A percentile compares a stretch with the other conserved stretches of the same genome.
These are phyloP conservation scores for Nannochloris sp. DNA, from an alignment of 139 green algal genomes.

Conservation along the genomic window DNA sequence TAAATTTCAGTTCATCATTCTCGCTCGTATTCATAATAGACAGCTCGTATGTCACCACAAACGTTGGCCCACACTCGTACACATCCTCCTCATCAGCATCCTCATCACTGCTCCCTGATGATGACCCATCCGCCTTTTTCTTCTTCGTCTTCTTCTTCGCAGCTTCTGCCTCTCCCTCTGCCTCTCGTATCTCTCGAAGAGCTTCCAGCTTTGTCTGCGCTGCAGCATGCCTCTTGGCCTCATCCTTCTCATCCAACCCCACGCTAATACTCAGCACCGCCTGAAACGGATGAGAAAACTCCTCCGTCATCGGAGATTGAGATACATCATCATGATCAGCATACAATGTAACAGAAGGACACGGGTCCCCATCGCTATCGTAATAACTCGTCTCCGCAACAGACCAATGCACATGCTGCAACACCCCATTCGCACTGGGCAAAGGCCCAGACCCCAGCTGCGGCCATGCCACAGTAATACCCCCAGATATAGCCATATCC, in stretches of 20 bases:
- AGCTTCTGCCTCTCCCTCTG: neutral
- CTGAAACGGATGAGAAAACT: conserved; percentile 33
- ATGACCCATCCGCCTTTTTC: neutral
- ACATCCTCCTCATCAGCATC: neutral
- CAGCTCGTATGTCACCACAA: conserved; percentile 12
- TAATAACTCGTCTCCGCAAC: conserved; percentile 16
- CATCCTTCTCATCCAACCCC: neutral
- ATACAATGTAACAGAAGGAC: conserved; percentile 10
- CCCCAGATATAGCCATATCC: conserved; percentile 18
- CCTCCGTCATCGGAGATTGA: neutral
- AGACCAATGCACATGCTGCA: conserved; percentile 35
- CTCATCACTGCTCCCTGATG: neutral
- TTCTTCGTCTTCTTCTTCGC: neutral
- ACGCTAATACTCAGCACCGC: conserved; percentile 20
- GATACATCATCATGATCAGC: neutral
- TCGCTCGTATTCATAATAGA: conserved; percentile 26
- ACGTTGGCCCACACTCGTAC: neutral
- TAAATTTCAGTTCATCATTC: conserved; percentile 29
- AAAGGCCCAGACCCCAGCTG: conserved; percentile 20
- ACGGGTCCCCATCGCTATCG: neutral
- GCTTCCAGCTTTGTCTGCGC: neutral
- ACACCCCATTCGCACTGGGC: conserved; percentile 25
- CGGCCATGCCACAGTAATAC: conserved; percentile 30
- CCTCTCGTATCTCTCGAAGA: neutral
- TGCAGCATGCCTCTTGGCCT: neutral